Base-by-base conservation (phyloP, 2,329 filamentous ascomycete genomes). In the Sclerotinia nivalis region DNA sequence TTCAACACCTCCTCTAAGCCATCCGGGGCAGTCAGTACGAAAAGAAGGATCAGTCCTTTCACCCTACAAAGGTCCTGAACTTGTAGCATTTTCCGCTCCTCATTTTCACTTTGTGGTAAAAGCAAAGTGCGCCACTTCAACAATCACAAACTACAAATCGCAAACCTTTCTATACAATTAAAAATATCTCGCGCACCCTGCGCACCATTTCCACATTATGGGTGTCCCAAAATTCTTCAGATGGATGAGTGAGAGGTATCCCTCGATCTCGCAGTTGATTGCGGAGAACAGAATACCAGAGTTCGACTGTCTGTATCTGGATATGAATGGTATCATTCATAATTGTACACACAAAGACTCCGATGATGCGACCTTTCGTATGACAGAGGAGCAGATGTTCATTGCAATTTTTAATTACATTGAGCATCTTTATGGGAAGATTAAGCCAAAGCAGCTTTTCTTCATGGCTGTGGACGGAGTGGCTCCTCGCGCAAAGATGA, bases 371-470 rank as follows among this genome's bases (percentile, higher is more conserved):
- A 93, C 93, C 1, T 96, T 96, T 78, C 93, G 96, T 69, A 90
- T 98, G 82, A 95, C 91, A 70, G 96, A 99, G 80, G 95, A 99
- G 80, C 93, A 97, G 81, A 99, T 99, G 96, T 99, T 99, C 79
- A 97, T 99, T 75, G 92, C 93, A 70, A 99, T 99, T 77, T 99
- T 99, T 88, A 98, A 98, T 82, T 99, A 99, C 81, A 99, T 99
- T 75, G 96, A 99, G 81, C 96, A 99, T 83, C 82, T 99, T 67
- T 99, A 97, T 81, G 94, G 95, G 76, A 99, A 97, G 82, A 99
- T 99, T 79, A 98, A 98, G 81, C 96, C 96, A 18, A 95, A 97
- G 82, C 91, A 97, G 84, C 87, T 99, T 49, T 99, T 99, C 83
- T 99, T 97, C 85, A 99, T 99, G 96, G 96, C 96, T 65, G 96